A percentile compares a stretch with the other conserved stretches of the same genome.
Evolutionary conservation across 768 basidiomycete genomes (phyloP).

Genomic region (Boletus subcaerulescens): DNA sequence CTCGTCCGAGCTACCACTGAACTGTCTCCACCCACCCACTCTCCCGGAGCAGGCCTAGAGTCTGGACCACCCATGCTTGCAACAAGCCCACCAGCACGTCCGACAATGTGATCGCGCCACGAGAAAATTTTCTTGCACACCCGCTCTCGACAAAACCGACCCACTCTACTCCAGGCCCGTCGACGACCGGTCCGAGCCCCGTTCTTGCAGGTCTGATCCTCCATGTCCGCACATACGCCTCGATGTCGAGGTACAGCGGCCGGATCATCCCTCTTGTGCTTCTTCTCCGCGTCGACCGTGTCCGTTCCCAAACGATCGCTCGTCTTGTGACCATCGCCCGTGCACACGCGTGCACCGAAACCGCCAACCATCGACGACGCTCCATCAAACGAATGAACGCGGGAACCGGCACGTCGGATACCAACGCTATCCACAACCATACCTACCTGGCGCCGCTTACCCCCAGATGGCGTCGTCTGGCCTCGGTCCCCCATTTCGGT

Average conservation of each 20-base stretch:
- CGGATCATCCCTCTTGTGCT: constrained; percentile 14
- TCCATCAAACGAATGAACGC: neutral
- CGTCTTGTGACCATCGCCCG: neutral
- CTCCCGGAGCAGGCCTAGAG: neutral
- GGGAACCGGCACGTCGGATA: neutral
- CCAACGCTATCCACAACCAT: neutral
- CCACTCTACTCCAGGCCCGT: neutral
- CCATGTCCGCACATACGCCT: neutral
- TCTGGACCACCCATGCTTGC: neutral
- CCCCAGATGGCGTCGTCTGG: neutral
- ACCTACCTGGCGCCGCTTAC: neutral
- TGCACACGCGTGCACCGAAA: neutral
- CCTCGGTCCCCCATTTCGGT: neutral
- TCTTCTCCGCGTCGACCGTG: neutral
- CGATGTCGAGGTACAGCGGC: constrained; percentile 3
- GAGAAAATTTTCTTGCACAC: constrained; percentile 4
- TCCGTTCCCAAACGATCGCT: neutral
- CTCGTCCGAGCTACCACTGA: neutral
- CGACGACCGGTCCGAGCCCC: neutral
- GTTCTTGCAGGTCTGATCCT: neutral
- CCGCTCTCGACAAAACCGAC: constrained; percentile 2
- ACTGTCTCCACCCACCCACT: too few species aligned
- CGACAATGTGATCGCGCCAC: constrained; percentile 10
- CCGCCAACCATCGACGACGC: neutral
- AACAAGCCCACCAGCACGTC: neutral